Evolutionary conservation across 2,329 filamentous ascomycete species (phyloP).

Genomic region (Penicillium paneum): DNA sequence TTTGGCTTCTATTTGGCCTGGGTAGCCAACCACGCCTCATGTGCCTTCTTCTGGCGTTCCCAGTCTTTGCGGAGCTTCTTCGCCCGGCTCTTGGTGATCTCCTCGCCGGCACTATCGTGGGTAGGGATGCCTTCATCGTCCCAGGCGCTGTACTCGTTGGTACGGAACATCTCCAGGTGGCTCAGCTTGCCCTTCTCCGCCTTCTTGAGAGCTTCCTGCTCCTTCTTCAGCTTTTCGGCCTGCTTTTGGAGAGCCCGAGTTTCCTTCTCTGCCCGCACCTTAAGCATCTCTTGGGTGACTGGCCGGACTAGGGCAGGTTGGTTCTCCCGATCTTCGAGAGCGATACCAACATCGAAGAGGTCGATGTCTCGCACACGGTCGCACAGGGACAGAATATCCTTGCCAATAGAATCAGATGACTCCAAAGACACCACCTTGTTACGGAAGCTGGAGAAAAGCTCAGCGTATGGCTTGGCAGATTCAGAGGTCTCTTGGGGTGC

Average conservation of each 20-base stretch:
- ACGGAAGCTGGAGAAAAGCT: conserved; percentile 46
- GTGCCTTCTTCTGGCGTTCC: conserved; percentile 78
- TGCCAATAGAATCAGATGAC: conserved; percentile 56
- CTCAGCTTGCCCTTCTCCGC: conserved; percentile 57
- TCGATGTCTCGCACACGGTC: conserved; percentile 78
- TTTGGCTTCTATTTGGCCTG: conserved; percentile 20
- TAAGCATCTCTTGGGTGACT: conserved; percentile 57
- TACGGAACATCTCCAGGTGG: conserved; percentile 57
- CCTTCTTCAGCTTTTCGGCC: conserved; percentile 58
- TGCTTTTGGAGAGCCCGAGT: conserved; percentile 46
- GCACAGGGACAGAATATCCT: conserved; percentile 71
- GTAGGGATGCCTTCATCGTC: conserved; percentile 78
- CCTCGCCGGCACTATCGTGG: conserved; percentile 71
- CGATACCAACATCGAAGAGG: conserved; percentile 78
- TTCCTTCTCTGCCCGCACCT: conserved; percentile 55
- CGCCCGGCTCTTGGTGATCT: conserved; percentile 71
- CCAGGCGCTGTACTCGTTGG: conserved; percentile 69
- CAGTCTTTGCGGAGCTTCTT: conserved; percentile 89
- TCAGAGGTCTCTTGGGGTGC: conserved; percentile 25
- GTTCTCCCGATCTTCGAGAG: conserved; percentile 74
- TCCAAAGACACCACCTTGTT: conserved; percentile 38
- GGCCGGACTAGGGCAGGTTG: conserved; percentile 71
- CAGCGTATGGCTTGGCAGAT: conserved; percentile 45
- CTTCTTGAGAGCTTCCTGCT: conserved; percentile 52
- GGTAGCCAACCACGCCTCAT: conserved; percentile 25